phyloP scores from a whole-genome alignment of 768 basidiomycete species.

The Panellus pusillus region DNA sequence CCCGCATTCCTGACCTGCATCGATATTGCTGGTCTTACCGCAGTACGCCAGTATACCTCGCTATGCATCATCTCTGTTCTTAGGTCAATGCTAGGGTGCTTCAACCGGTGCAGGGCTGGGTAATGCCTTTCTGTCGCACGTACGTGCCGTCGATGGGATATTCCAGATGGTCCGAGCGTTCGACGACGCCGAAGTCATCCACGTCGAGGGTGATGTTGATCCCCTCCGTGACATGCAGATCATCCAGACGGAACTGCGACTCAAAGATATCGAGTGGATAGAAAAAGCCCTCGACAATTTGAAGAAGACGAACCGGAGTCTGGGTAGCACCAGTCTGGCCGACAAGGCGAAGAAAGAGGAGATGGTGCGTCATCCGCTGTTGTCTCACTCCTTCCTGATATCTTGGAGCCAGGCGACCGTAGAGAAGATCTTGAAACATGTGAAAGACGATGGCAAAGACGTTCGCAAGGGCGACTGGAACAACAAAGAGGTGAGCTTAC shows the following conservation, averaged over 20 bases:
- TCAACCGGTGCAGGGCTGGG: conserved; percentile 98
- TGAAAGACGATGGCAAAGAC: conserved; percentile 83
- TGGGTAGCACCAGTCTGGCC: conserved; percentile 77
- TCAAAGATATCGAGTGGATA: conserved; percentile 99
- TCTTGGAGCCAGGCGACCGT: conserved; percentile 60
- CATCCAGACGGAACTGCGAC: conserved; percentile 87
- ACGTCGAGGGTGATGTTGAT: conserved; percentile 98
- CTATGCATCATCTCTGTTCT: background rate
- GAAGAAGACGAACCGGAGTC: conserved; percentile 69
- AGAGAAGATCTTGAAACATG: conserved; percentile 78
- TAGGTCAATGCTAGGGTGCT: conserved; percentile 60
- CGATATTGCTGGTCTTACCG: conserved; percentile 97
- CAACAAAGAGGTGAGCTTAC: conserved; percentile 82
- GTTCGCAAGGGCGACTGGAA: conserved; percentile 92
- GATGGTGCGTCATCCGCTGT: conserved; percentile 55
- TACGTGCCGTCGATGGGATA: conserved; percentile 97
- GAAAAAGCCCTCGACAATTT: conserved; percentile 83
- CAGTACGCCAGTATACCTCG: conserved; percentile 47
- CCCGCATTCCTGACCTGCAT: conserved; percentile 97
- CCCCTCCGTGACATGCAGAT: conserved; percentile 97
- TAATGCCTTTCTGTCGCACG: conserved; percentile 96
- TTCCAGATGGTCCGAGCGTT: conserved; percentile 98
- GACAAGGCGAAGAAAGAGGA: conserved; percentile 98
- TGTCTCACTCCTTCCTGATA: conserved; percentile 11
- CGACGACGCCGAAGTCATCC: conserved; percentile 98